These are phyloP conservation scores for Nepenthes alata DNA, from an alignment of 179 eudicot species.

Conservation along the genomic window DNA sequence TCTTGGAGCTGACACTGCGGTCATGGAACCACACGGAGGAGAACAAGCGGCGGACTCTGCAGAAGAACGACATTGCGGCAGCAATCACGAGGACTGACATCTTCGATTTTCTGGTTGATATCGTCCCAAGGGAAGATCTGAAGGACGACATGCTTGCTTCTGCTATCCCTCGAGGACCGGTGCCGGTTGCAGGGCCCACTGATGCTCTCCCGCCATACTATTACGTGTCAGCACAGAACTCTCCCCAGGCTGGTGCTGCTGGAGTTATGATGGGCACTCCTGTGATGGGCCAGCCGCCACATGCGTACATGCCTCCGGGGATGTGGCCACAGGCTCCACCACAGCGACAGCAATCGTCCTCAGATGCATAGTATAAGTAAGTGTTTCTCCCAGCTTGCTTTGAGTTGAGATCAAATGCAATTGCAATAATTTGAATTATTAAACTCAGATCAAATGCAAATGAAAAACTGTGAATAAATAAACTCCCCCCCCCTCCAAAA, in stretches of 20 bases:
- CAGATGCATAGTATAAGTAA: constrained; percentile 19
- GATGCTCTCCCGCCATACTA: constrained; percentile 33
- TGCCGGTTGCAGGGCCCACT: constrained; percentile 26
- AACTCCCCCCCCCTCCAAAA: no score
- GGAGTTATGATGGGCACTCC: constrained; percentile 42
- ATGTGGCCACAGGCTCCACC: constrained; percentile 39
- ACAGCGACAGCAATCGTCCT: constrained; percentile 31
- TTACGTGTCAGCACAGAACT: constrained; percentile 23
- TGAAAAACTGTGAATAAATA: no score
- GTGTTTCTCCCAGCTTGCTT: no score
- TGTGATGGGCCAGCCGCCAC: constrained; percentile 18
- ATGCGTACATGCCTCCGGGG: constrained; percentile 34
- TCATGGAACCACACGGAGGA: constrained; percentile 67
- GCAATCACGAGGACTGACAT: constrained; percentile 60
- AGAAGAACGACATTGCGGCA: constrained; percentile 62
- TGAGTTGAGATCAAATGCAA: no score
- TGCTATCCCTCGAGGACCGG: constrained; percentile 25
- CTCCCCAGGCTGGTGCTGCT: constrained; percentile 26
- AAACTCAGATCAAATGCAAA: no score
- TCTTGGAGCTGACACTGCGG: constrained; percentile 44
- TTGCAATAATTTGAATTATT: no score
- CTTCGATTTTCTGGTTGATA: constrained; percentile 56
- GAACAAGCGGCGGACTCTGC: constrained; percentile 57
- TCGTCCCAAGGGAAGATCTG: constrained; percentile 56
- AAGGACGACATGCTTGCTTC: constrained; percentile 42